phyloP scores from a whole-genome alignment of 805 yeast genomes.

The Zygotorulaspora danielsina region DNA sequence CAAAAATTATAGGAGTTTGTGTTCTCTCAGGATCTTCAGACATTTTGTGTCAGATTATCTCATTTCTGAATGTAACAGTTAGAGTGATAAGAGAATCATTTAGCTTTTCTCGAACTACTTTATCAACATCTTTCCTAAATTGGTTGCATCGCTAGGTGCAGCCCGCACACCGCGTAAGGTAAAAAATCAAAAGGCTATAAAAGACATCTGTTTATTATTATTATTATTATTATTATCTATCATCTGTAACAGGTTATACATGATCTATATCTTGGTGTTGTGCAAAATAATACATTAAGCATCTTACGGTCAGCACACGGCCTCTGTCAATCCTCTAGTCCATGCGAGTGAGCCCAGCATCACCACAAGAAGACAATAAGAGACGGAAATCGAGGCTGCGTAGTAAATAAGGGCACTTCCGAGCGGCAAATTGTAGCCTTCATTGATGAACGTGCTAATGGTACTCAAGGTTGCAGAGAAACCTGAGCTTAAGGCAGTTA shows the following conservation, averaged over 20 bases:
- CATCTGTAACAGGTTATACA: not conserved
- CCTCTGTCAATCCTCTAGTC: slow-evolving; percentile 39
- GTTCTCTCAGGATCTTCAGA: slow-evolving; percentile 23
- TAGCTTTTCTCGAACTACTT: too few species aligned
- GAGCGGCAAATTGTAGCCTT: slow-evolving; percentile 43
- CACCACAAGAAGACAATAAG: slow-evolving; percentile 51
- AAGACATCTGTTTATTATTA: too few species aligned
- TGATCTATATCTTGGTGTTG: not conserved
- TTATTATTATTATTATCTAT: too few species aligned
- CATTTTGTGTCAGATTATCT: too few species aligned
- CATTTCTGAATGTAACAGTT: too few species aligned
- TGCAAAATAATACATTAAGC: too few species aligned
- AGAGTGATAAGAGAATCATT: too few species aligned
- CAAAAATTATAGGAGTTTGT: slow-evolving; percentile 46
- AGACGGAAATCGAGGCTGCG: slow-evolving; percentile 40
- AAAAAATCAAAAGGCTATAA: too few species aligned
- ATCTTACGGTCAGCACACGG: not conserved
- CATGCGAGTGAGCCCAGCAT: slow-evolving; percentile 70
- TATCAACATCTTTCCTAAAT: too few species aligned
- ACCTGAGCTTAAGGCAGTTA: slow-evolving; percentile 57
- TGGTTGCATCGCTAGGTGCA: too few species aligned
- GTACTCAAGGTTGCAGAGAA: slow-evolving; percentile 71
- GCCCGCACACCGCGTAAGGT: too few species aligned
- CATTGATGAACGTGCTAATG: slow-evolving; percentile 72
- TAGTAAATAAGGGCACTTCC: slow-evolving; percentile 49